These are phyloP conservation scores for Hypericum androsaemum DNA, from an alignment of 345 rosid genomes.

Conservation along the genomic window DNA sequence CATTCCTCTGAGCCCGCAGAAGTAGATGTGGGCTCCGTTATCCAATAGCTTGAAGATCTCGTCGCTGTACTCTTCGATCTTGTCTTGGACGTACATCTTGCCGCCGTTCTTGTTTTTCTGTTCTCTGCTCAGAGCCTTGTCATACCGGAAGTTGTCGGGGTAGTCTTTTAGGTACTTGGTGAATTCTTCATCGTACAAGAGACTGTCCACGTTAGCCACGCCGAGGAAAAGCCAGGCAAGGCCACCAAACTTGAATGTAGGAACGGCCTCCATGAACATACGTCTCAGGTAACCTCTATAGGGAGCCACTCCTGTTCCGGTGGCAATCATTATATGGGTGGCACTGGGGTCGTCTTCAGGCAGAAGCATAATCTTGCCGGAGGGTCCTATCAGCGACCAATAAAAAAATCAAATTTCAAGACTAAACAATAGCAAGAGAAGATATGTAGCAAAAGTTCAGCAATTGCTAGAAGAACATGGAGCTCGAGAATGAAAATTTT, in stretches of 20 bases:
- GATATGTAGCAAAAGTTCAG: neutral
- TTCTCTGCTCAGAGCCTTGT: conserved; percentile 85
- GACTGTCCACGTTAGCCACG: conserved; percentile 91
- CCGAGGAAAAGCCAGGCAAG: conserved; percentile 99
- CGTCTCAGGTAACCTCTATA: conserved; percentile 87
- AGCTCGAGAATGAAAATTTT: neutral
- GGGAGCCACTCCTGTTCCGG: conserved; percentile 96
- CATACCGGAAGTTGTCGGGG: conserved; percentile 76
- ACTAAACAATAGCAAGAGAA: neutral
- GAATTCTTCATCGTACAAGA: conserved; percentile 87
- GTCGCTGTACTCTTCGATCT: conserved; percentile 92
- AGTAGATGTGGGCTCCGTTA: conserved; percentile 88
- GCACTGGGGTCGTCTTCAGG: conserved; percentile 79
- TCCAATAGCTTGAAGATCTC: conserved; percentile 84
- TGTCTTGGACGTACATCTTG: conserved; percentile 96
- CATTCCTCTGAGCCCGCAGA: conserved; percentile 98
- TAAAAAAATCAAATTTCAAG: neutral
- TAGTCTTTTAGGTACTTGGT: conserved; percentile 58
- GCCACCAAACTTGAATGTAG: conserved; percentile 68
- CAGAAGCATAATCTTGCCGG: conserved; percentile 96
- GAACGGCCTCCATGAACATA: conserved; percentile 91
- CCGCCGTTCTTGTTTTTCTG: conserved; percentile 90
- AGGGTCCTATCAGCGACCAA: conserved; percentile 55
- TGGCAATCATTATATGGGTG: conserved; percentile 94
- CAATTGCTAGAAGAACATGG: too few relatives aligned